Evolutionary conservation across 2,329 filamentous ascomycete genomes (phyloP), one percentile per base, ranked within the genome.

Genomic region (Ophiostoma fasciatum): DNA sequence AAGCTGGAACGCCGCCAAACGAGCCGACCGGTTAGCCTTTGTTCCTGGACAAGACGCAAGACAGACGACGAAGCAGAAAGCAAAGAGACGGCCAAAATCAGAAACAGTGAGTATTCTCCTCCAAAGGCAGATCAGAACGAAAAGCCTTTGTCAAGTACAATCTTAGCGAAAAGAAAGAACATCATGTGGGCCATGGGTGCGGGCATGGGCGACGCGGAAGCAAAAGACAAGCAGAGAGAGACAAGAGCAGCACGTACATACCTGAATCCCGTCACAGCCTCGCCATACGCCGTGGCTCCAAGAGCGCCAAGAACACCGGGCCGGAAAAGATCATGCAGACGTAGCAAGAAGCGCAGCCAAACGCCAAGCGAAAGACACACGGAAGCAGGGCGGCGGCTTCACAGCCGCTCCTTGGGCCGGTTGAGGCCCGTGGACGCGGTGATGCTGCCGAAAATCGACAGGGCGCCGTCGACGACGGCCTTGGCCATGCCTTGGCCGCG

Each of bases 401-500:
- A 58, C 36, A 58, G 57, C 19, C 50, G 48, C 15, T 60, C 53
- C 15, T 59, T 56, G 9, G 55, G 49, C 37, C 55, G 59, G 45
- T 60, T 63, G 51, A 54, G 57, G 3, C 60, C 60, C 26, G 56
- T 53, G 39, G 58, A 44, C 12, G 53, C 51, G 18, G 50, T 52
- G 38, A 67, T 51, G 39, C 66, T 58, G 15, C 62, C 62, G 40
- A 78, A 67, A 11, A 58, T 59, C 1, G 64, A 64, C 19, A 70
- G 60, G 2, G 71, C 57, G 17, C 60, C 63, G 49, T 78, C 74
- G 15, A 80, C 71, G 10, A 79, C 51, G 1, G 73, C 67, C 53
- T 80, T 80, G 36, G 75, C 63, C 66, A 80, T 71, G 5, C 75
- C 74, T 48, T 78, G 72, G 12, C 71, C 48, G 3, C 48, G 65